These are phyloP conservation scores for Calonectria ilicicola DNA, from an alignment of 2,329 filamentous ascomycete genomes.

Conservation along the genomic window DNA sequence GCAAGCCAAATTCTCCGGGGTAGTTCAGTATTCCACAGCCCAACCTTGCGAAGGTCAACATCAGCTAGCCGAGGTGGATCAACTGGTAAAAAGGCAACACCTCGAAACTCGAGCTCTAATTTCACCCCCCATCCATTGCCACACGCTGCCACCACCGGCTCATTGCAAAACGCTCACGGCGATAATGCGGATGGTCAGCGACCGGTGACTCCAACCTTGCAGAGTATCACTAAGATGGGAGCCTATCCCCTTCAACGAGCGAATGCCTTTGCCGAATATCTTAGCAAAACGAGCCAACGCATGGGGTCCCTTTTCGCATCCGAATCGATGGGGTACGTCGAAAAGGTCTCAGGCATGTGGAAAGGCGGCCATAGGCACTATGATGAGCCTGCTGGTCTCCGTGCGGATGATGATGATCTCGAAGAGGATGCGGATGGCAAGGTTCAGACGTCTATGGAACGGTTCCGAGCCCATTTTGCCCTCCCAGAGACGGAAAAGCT, in stretches of 20 bases:
- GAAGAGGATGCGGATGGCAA: constrained; percentile 73
- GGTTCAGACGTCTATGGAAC: constrained; percentile 75
- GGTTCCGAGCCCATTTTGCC: constrained; percentile 91
- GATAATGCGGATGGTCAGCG: constrained; percentile 33
- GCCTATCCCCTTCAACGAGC: constrained; percentile 86
- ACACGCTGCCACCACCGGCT: constrained; percentile 56
- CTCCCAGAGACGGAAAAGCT: constrained; percentile 86
- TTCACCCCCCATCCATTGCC: constrained; percentile 25
- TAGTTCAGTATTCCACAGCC: constrained; percentile 89
- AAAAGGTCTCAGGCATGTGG: constrained; percentile 98
- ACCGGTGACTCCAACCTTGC: constrained; percentile 56
- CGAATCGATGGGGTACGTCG: constrained; percentile 95
- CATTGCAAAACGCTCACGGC: constrained; percentile 36
- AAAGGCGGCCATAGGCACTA: constrained; percentile 93
- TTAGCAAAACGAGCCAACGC: constrained; percentile 81
- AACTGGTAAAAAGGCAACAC: constrained; percentile 23
- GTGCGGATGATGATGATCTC: constrained; percentile 66
- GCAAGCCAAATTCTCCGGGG: constrained; percentile 91
- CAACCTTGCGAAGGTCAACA: constrained; percentile 70
- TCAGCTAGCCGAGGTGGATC: constrained; percentile 49
- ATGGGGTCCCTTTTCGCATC: constrained; percentile 87
- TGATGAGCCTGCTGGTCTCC: constrained; percentile 67
- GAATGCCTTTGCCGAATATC: constrained; percentile 83
- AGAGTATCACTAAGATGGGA: constrained; percentile 70
- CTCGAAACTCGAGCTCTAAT: constrained; percentile 30